Percentiles rank a stretch among this genome's conserved stretches.
Conservation (phyloP, 257 asterid species). For the Gentiana straminea region DNA sequence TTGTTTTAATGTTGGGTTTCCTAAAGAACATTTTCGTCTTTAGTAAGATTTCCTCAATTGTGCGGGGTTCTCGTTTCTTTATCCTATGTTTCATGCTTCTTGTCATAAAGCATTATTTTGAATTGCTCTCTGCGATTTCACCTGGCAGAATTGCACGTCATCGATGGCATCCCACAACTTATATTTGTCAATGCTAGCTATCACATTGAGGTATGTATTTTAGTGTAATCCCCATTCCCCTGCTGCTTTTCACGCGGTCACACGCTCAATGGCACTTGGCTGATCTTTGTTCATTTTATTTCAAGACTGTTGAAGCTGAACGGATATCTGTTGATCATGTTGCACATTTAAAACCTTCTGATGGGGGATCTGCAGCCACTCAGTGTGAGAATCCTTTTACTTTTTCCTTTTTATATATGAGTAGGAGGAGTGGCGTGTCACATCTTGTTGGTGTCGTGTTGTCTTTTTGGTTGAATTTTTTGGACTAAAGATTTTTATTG, state of each 20-base stretch:
- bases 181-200: conserved; percentile 85
- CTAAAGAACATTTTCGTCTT: too few relatives aligned
- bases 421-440: neutral
- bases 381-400: conserved; percentile 44
- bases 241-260: neutral
- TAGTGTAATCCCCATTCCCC: conserved; percentile 2
- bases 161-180: conserved; percentile 92
- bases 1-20: too few relatives aligned
- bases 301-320: conserved; percentile 98
- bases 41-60: neutral
- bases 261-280: conserved; percentile 7
- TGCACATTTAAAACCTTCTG: conserved; percentile 95
- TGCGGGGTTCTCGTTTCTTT: neutral
- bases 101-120: too few relatives aligned
- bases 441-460: neutral
- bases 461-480: neutral
- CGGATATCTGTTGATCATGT: conserved; percentile 96
- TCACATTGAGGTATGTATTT: conserved; percentile 65
- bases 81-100: too few relatives aligned
- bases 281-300: conserved; percentile 10
- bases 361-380: conserved; percentile 98
- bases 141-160: conserved; percentile 71
- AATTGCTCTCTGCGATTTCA: conserved; percentile 11
- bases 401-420: neutral
- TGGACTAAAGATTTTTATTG: neutral